A percentile compares a stretch with the other conserved stretches of the same genome.
These are phyloP conservation scores for Fomitopsis palustris DNA, from an alignment of 1,284 basidiomycete genomes.

Conservation along the genomic window DNA sequence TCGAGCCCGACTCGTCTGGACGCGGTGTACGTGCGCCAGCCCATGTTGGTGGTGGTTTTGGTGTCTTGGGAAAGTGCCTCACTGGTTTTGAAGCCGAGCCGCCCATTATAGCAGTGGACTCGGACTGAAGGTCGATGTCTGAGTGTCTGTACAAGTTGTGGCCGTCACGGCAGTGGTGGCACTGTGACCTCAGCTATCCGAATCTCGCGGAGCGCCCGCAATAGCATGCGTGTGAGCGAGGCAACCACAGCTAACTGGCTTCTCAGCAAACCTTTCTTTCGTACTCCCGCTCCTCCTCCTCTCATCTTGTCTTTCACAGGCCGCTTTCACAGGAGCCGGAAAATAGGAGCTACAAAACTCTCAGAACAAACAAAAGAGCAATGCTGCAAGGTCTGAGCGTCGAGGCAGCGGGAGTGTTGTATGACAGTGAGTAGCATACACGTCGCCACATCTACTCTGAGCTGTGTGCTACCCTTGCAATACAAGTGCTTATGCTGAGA, in stretches of 20 bases:
- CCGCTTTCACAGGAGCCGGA: no score
- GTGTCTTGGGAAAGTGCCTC: constrained; percentile 57
- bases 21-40: constrained; percentile 45
- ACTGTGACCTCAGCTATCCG: not conserved
- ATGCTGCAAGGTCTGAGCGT: not conserved
- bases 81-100: constrained; percentile 63
- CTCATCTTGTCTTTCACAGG: not conserved
- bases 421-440: constrained; percentile 1
- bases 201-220: not conserved
- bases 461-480: not conserved
- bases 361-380: not conserved
- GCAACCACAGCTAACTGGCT: no score
- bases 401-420: not conserved
- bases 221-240: not conserved
- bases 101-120: constrained; percentile 49
- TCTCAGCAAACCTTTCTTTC: no score
- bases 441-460: not conserved
- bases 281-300: not conserved
- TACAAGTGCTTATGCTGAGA: not conserved
- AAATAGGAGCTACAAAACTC: no score
- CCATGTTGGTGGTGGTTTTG: constrained; percentile 41
- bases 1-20: constrained; percentile 15
- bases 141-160: no score
- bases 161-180: no score
- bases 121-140: no score